Conservation (phyloP, 768 basidiomycete species). For the Suillus clintonianus region DNA sequence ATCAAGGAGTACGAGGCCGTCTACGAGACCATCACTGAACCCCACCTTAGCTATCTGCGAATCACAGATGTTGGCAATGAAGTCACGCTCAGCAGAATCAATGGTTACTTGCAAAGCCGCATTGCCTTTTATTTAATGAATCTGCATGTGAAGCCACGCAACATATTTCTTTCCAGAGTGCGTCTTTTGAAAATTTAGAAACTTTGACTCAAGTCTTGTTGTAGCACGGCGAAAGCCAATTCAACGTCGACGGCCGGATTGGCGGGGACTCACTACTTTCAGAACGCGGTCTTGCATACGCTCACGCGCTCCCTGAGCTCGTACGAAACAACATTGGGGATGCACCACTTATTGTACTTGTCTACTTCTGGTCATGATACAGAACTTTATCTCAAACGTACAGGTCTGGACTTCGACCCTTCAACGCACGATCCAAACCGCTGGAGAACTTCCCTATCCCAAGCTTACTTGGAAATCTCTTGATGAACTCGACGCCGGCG, state of each 20-base stretch:
- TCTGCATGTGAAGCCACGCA: constrained; percentile 92
- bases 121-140: constrained; percentile 99
- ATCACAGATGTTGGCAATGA: constrained; percentile 93
- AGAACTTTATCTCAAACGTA: not conserved
- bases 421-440: constrained; percentile 90
- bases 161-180: constrained; percentile 95
- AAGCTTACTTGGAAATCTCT: constrained; percentile 99
- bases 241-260: constrained; percentile 94
- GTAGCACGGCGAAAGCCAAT: constrained; percentile 97
- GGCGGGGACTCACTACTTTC: constrained; percentile 96
- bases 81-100: constrained; percentile 83
- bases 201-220: constrained; percentile 9
- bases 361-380: not conserved
- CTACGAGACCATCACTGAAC: constrained; percentile 94
- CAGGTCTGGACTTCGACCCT: constrained; percentile 99
- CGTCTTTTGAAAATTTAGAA: constrained; percentile 24
- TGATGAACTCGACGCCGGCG: constrained; percentile 97
- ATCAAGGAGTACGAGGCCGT: constrained; percentile 94
- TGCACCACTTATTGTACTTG: constrained; percentile 62
- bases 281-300: constrained; percentile 81
- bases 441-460: constrained; percentile 73
- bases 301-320: constrained; percentile 80
- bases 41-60: constrained; percentile 84
- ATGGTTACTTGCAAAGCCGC: constrained; percentile 94
- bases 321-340: constrained; percentile 91